Conservation (phyloP, 2,329 filamentous ascomycete genomes). For the Fusarium sp. region DNA sequence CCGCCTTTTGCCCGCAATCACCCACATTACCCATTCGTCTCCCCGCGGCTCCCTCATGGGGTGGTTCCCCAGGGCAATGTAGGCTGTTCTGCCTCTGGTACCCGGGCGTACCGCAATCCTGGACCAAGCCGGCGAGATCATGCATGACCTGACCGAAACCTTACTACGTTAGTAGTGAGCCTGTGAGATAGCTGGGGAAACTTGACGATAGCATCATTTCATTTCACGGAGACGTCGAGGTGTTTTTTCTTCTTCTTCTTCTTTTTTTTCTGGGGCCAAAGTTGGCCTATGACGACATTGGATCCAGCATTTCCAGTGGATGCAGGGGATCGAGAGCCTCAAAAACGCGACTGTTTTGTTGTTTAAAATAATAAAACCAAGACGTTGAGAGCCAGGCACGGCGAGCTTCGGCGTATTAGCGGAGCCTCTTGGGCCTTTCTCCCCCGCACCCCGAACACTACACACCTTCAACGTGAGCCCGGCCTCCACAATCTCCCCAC, state of each 20-base stretch:
- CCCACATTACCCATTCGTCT: constrained; percentile 26
- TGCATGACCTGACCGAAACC: constrained; percentile 39
- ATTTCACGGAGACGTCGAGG: neutral
- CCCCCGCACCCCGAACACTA: constrained; percentile 41
- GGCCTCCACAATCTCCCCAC: constrained; percentile 34
- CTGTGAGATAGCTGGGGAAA: constrained; percentile 1
- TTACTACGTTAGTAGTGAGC: constrained; percentile 25
- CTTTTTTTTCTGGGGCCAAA: constrained; percentile 15
- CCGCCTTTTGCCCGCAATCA: constrained; percentile 28
- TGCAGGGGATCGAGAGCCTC: constrained; percentile 13
- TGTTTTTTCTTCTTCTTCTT: neutral
- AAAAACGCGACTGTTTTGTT: constrained; percentile 4
- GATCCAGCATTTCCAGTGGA: constrained; percentile 15
- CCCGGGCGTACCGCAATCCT: constrained; percentile 24
- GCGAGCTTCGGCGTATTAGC: constrained; percentile 44
- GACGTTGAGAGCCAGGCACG: constrained; percentile 29
- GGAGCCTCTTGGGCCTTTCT: constrained; percentile 37
- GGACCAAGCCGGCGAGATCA: constrained; percentile 32
- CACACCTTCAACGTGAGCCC: constrained; percentile 16
- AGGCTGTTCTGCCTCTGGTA: constrained; percentile 2
- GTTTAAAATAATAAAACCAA: constrained; percentile 7
- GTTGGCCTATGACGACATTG: constrained; percentile 32
- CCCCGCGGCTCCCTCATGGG: constrained; percentile 29
- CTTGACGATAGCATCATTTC: constrained; percentile 27
- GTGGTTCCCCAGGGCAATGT: constrained; percentile 16